phyloP scores from a whole-genome alignment of 2,329 filamentous ascomycete species.

The Trichoderma sp. region DNA sequence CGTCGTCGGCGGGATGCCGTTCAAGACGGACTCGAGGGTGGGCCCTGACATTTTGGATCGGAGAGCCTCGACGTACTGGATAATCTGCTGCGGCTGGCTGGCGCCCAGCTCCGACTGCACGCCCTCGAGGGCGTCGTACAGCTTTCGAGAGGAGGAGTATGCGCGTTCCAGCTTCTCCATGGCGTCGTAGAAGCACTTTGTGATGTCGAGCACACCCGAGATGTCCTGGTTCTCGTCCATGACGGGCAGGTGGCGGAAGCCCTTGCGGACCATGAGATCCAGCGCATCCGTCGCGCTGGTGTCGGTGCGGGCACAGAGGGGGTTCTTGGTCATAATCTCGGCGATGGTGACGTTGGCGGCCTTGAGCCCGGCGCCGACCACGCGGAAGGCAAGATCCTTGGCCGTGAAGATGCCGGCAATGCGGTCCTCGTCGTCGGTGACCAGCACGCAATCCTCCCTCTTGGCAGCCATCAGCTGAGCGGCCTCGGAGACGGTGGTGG shows the following conservation, averaged over 20 bases:
- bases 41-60: constrained; percentile 97
- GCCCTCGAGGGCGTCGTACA: constrained; percentile 96
- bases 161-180: constrained; percentile 99
- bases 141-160: constrained; percentile 95
- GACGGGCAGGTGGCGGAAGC: constrained; percentile 94
- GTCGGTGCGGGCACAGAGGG: constrained; percentile 93
- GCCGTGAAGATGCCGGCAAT: constrained; percentile 99
- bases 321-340: constrained; percentile 99
- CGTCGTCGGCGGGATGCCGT: constrained; percentile 87
- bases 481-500: constrained; percentile 90
- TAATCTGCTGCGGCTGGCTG: constrained; percentile 96
- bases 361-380: constrained; percentile 88
- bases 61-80: constrained; percentile 96
- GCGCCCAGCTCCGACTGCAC: constrained; percentile 96
- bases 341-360: constrained; percentile 88
- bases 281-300: constrained; percentile 97
- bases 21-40: constrained; percentile 90
- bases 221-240: constrained; percentile 99
- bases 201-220: constrained; percentile 95
- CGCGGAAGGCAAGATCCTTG: constrained; percentile 96
- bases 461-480: constrained; percentile 99
- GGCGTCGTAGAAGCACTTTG: constrained; percentile 99
- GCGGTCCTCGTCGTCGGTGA: constrained; percentile 95
- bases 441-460: constrained; percentile 94
- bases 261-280: constrained; percentile 97